Evolutionary conservation across 2,329 filamentous ascomycete species (phyloP), one percentile per base, ranked within the genome.

Genomic region (Xylariomycetidae sp.): DNA sequence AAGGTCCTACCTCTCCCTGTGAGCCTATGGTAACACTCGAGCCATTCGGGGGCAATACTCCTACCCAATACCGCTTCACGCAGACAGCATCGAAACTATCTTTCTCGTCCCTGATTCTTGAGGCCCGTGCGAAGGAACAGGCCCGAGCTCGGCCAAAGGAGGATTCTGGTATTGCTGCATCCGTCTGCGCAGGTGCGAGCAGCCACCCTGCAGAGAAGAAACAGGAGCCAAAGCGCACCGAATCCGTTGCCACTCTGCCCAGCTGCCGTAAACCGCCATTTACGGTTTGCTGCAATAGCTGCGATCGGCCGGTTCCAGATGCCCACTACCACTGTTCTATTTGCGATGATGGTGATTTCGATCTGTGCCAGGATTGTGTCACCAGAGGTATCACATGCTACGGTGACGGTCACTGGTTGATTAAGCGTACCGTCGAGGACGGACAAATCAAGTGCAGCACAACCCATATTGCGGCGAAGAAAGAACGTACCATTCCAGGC

Each of bases 261-360:
- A 29, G 23, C 22, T 12, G 7, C 14, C 31, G 7, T 25, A 31
- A 15, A 27, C 7, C 10, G 16, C 36, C 74, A 29, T 95, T 89
- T 62, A 85, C 85, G 10, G 88, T 98, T 27, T 94, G 86, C 69
- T 98, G 92, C 76, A 97, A 98, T 66, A 75, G 78, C 57, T 98
- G 92, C 62, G 83, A 88, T 47, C 70, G 69, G 41, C 77, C 80
- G 26, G 88, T 96, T 51, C 76, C 82, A 17, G 80, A 88, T 49
- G 76, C 80, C 32, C 90, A 98, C 63, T 98, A 86, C 62, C 92
- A 98, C 65, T 98, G 94, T 70, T 85, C 85, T 46, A 86, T 85
- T 37, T 98, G 92, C 57, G 88, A 97, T 45, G 78, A 84, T 37
- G 92, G 90, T 25, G 92, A 98, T 59, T 98, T 89, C 53, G 92